Conservation (phyloP, 257 asterid species). For the Phtheirospermum japonicum region DNA sequence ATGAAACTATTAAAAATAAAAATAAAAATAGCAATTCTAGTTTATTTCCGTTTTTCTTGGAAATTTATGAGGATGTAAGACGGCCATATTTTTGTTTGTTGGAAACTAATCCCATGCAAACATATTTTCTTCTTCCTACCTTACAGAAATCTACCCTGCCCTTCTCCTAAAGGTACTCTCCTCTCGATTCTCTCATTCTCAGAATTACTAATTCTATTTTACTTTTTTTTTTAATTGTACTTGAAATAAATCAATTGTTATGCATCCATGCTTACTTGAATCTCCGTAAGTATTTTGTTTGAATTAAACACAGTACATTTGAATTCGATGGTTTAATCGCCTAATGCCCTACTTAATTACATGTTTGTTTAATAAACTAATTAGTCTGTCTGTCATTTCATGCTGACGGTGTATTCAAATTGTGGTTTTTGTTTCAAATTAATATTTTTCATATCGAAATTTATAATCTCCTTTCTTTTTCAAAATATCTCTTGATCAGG, state of each 20-base stretch:
- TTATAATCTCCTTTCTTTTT: too few relatives aligned
- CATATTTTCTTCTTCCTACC: constrained; percentile 34
- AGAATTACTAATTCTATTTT: too few relatives aligned
- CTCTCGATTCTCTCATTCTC: neutral
- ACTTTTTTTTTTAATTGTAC: neutral
- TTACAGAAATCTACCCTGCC: constrained; percentile 45
- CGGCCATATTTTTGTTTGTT: constrained; percentile 33
- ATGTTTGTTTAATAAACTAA: too few relatives aligned
- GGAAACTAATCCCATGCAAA: constrained; percentile 37
- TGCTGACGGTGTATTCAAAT: too few relatives aligned
- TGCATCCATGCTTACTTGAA: neutral
- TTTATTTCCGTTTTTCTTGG: constrained; percentile 35
- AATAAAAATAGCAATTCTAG: constrained; percentile 19
- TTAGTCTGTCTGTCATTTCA: neutral
- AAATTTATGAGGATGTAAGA: constrained; percentile 38
- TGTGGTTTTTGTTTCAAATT: neutral
- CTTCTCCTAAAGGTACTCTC: constrained; percentile 61
- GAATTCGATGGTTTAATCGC: too few relatives aligned
- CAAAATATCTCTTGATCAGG: constrained; percentile 31
- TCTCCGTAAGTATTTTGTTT: too few relatives aligned
- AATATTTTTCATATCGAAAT: neutral
- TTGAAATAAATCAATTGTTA: neutral
- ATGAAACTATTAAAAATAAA: neutral
- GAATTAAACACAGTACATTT: too few relatives aligned
- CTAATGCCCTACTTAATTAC: too few relatives aligned